phyloP scores from a whole-genome alignment of 306 rosid genomes.

The Quercus aquifolioides region DNA sequence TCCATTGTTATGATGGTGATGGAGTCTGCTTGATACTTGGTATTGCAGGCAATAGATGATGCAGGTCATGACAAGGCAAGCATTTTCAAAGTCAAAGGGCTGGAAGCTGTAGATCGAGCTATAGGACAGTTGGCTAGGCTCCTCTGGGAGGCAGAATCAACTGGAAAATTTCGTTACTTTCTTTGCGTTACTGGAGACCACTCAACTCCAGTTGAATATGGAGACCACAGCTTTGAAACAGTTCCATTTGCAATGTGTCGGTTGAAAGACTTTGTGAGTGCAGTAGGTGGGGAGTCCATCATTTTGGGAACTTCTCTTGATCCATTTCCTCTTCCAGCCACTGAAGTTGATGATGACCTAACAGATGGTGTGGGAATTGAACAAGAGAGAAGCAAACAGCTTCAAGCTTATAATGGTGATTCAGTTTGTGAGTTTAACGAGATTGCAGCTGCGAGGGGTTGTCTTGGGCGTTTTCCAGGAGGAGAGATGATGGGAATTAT shows the following conservation, averaged over 20 bases:
- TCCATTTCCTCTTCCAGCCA: conserved; percentile 77
- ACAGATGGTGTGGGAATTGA: conserved; percentile 25
- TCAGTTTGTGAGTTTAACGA: conserved; percentile 70
- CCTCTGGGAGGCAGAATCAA: conserved; percentile 80
- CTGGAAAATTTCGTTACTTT: conserved; percentile 55
- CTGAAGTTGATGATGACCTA: conserved; percentile 50
- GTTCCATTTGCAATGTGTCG: conserved; percentile 77
- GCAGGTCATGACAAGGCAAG: conserved; percentile 95
- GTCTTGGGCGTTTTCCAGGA: conserved; percentile 91
- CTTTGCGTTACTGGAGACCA: conserved; percentile 91
- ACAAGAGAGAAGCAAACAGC: conserved; percentile 28
- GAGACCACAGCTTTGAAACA: conserved; percentile 97
- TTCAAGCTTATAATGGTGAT: conserved; percentile 54
- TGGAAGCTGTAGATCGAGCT: conserved; percentile 87
- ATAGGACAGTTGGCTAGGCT: conserved; percentile 84
- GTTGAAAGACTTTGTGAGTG: conserved; percentile 69
- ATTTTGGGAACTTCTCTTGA: conserved; percentile 48
- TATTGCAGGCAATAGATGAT: conserved; percentile 88
- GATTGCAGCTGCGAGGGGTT: conserved; percentile 78
- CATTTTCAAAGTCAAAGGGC: conserved; percentile 71
- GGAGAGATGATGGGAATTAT: conserved; percentile 96
- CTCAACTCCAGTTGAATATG: conserved; percentile 96
- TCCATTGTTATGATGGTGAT: conserved; percentile 1
- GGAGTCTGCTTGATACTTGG: conserved; percentile 11
- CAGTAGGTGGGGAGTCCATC: conserved; percentile 54